A percentile compares a stretch with the other conserved stretches of the same genome.
phyloP scores from a whole-genome alignment of 169 alveolate species.

The Plasmodium blacklocki region DNA sequence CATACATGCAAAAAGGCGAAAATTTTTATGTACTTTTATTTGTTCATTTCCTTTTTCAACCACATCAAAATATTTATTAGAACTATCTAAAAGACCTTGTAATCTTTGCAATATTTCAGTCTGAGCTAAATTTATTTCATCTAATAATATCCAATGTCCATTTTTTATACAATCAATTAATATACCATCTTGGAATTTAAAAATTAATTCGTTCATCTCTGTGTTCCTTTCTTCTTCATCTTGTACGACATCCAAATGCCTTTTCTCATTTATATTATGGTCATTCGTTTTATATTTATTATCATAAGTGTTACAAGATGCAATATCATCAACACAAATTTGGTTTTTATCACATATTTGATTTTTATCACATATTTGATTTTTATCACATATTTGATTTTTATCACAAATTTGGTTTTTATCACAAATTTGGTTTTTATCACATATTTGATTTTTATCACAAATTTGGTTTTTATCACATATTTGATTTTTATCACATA shows the following conservation, averaged over 20 bases:
- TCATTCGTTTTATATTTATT: neutral
- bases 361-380: neutral
- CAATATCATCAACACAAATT: neutral
- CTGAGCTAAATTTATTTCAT: slow-evolving; percentile 99
- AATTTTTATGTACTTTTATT: slow-evolving; percentile 93
- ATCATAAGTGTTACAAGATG: neutral
- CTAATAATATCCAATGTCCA: slow-evolving; percentile 99
- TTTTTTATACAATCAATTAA: slow-evolving; percentile 96
- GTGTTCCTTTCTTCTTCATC: slow-evolving; percentile 18
- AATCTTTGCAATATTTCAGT: slow-evolving; percentile 96
- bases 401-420: neutral
- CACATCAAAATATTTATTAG: slow-evolving; percentile 79
- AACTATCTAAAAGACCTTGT: slow-evolving; percentile 39
- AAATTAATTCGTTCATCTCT: slow-evolving; percentile 74
- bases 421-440: neutral
- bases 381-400: no score
- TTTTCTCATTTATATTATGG: slow-evolving; percentile 9
- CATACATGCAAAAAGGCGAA: slow-evolving; percentile 98
- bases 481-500: no score
- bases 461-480: neutral
- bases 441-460: no score
- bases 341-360: neutral
- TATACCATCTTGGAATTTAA: slow-evolving; percentile 97
- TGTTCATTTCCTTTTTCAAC: slow-evolving; percentile 90
- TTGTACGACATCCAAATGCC: neutral